Percentiles rank a stretch among this genome's conserved stretches.
These are phyloP conservation scores for Spinacia oleracea DNA, from an alignment of 179 eudicot species.

Conservation along the genomic window DNA sequence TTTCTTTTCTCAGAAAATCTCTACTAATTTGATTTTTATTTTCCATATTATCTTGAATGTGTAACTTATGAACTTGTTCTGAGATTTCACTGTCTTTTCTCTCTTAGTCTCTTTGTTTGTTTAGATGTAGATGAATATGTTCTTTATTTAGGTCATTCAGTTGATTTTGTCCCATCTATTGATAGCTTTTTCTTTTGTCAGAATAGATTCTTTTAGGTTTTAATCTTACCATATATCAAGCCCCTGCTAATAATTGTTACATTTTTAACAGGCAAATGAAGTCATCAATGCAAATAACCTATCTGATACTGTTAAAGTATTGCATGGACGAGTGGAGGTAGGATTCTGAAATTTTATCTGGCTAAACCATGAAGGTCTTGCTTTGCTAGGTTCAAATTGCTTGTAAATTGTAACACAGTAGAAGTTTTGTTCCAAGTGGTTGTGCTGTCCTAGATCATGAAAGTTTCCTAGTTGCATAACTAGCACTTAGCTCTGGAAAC, in stretches of 20 bases:
- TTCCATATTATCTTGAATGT: not conserved
- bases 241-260: slow-evolving; percentile 14
- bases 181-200: not conserved
- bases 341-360: not conserved
- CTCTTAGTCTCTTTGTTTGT: not conserved
- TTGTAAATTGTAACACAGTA: not conserved
- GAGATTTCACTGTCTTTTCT: not conserved
- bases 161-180: not conserved
- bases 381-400: slow-evolving; percentile 6
- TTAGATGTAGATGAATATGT: too few relatives aligned
- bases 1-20: not conserved
- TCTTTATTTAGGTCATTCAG: too few relatives aligned
- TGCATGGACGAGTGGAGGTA: slow-evolving; percentile 99
- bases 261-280: slow-evolving; percentile 79
- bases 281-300: slow-evolving; percentile 91
- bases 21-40: not conserved
- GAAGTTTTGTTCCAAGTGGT: not conserved
- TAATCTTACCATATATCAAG: not conserved
- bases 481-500: not conserved
- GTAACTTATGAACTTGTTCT: not conserved
- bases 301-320: slow-evolving; percentile 73
- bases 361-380: not conserved
- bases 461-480: not conserved
- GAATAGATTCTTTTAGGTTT: not conserved
- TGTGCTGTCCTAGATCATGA: not conserved